A percentile compares a stretch with the other conserved stretches of the same genome.
Evolutionary conservation across 345 rosid genomes (phyloP).

Genomic region (Passiflora organensis): DNA sequence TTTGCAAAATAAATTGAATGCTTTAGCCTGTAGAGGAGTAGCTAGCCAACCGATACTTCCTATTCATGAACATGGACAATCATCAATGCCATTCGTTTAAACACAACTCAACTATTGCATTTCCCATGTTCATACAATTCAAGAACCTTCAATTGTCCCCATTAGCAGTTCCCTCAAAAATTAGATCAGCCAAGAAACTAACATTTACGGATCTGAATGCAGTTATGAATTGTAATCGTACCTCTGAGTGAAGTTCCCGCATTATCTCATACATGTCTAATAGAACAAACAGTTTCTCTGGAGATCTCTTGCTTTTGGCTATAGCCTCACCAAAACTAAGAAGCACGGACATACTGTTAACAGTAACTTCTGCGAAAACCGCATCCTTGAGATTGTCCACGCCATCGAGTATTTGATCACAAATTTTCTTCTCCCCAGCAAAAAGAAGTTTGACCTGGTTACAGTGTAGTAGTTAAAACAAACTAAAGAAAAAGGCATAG

Average conservation of each 20-base stretch:
- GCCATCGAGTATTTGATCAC: slow-evolving; percentile 78
- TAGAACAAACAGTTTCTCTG: slow-evolving; percentile 85
- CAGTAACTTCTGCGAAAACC: slow-evolving; percentile 83
- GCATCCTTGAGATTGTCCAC: slow-evolving; percentile 70
- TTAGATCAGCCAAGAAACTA: not conserved
- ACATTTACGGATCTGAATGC: not conserved
- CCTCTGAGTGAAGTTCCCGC: slow-evolving; percentile 94
- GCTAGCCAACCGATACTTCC: no score
- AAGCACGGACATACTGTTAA: slow-evolving; percentile 64
- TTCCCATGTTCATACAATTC: not conserved
- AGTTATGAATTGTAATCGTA: slow-evolving; percentile 24
- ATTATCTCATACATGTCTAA: slow-evolving; percentile 97
- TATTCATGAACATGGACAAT: no score
- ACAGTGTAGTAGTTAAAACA: slow-evolving; percentile 12
- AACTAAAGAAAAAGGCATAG: not conserved
- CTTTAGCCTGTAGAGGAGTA: no score
- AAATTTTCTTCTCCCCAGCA: slow-evolving; percentile 81
- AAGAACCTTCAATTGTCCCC: not conserved
- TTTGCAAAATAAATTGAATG: no score
- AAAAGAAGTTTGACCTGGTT: slow-evolving; percentile 84
- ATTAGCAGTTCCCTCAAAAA: not conserved
- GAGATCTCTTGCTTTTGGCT: slow-evolving; percentile 97
- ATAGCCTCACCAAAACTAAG: slow-evolving; percentile 97
- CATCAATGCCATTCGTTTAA: no score
- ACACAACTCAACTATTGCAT: no score